phyloP scores from a whole-genome alignment of 306 rosid genomes.

The Lupinus albus region DNA sequence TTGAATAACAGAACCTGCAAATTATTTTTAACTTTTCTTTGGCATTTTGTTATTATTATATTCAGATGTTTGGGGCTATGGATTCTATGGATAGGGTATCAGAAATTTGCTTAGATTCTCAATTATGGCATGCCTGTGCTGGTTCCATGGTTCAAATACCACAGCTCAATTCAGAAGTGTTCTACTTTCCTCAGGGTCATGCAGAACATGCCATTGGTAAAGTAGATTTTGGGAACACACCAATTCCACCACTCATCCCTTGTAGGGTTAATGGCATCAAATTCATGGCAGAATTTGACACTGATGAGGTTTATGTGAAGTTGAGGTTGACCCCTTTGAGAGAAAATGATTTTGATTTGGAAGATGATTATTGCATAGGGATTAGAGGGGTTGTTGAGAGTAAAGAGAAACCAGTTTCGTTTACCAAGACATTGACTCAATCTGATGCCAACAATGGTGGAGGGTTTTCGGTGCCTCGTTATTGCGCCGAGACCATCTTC shows the following conservation, averaged over 20 bases:
- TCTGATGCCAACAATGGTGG: conserved; percentile 99
- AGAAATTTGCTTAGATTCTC: conserved; percentile 75
- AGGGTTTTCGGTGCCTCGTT: conserved; percentile 96
- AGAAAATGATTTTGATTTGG: conserved; percentile 49
- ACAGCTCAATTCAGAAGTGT: conserved; percentile 69
- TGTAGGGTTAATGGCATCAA: conserved; percentile 64
- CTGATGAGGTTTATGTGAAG: conserved; percentile 83
- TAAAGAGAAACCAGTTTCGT: conserved; percentile 67
- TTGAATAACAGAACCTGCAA: conserved; percentile 11
- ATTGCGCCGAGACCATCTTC: conserved; percentile 91
- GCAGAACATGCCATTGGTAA: conserved; percentile 68
- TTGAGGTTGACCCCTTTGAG: conserved; percentile 63
- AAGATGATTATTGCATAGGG: conserved; percentile 53
- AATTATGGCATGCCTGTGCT: conserved; percentile 94
- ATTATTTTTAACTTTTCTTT: background rate
- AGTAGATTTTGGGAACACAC: conserved; percentile 57
- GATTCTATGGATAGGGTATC: conserved; percentile 55
- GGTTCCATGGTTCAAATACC: conserved; percentile 98
- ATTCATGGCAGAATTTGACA: conserved; percentile 87
- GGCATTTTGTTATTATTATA: background rate
- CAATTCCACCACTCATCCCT: conserved; percentile 61
- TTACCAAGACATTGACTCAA: conserved; percentile 97
- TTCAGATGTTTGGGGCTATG: conserved; percentile 53
- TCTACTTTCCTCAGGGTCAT: conserved; percentile 96
- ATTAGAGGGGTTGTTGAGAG: conserved; percentile 44